Evolutionary conservation across 176 grass and related monocot genomes (phyloP).

Genomic region (Oryza officinalis): DNA sequence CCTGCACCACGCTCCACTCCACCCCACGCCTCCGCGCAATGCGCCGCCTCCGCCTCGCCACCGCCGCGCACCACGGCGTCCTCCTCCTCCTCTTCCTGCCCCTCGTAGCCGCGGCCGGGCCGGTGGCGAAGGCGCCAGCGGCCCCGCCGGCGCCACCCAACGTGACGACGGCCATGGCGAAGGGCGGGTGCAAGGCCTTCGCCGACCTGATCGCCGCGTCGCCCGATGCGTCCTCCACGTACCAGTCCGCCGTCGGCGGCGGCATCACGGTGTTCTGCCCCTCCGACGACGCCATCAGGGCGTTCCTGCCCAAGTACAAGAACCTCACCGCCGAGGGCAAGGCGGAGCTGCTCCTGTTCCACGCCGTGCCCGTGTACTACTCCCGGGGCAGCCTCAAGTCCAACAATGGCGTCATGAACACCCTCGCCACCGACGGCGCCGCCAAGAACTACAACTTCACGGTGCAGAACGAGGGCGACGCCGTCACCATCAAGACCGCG

Average conservation of each 20-base stretch:
- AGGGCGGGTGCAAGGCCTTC: conserved; percentile 81
- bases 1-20: neutral
- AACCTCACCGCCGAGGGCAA: conserved; percentile 68
- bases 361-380: conserved; percentile 78
- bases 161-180: conserved; percentile 66
- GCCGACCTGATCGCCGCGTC: conserved; percentile 59
- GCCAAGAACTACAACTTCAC: conserved; percentile 75
- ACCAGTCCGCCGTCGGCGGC: conserved; percentile 55
- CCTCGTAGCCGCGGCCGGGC: neutral
- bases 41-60: neutral
- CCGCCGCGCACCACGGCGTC: neutral
- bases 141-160: conserved; percentile 47
- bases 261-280: conserved; percentile 87
- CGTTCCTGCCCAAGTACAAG: conserved; percentile 66
- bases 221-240: conserved; percentile 55
- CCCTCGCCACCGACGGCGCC: conserved; percentile 77
- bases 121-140: conserved; percentile 9
- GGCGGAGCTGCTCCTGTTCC: conserved; percentile 73
- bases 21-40: conserved; percentile 8
- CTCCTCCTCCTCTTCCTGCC: neutral
- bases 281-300: conserved; percentile 55
- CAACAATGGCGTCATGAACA: conserved; percentile 88
- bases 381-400: conserved; percentile 57
- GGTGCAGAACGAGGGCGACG: conserved; percentile 73
- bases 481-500: conserved; percentile 61